Conservation (phyloP, 345 rosid genomes). For the Streptanthus diversifolius region DNA sequence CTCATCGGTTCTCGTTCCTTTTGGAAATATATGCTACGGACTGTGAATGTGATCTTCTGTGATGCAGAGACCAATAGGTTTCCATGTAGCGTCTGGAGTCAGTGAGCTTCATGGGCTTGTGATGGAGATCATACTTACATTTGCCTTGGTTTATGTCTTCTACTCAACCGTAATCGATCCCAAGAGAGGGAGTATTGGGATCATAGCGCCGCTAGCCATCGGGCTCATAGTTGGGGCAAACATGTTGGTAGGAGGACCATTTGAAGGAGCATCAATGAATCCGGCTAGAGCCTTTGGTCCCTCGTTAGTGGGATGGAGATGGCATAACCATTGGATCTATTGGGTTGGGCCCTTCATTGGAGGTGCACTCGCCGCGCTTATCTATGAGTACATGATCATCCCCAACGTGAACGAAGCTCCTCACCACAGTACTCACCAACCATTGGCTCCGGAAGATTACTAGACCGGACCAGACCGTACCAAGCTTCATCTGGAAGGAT, state of each 20-base stretch:
- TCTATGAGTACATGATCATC: constrained; percentile 58
- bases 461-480: constrained; percentile 23
- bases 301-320: constrained; percentile 40
- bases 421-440: constrained; percentile 49
- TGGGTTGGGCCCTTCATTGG: constrained; percentile 39
- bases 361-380: constrained; percentile 36
- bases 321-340: constrained; percentile 38
- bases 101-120: constrained; percentile 43
- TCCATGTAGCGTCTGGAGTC: constrained; percentile 49
- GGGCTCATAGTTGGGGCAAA: constrained; percentile 37
- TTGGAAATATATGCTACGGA: background rate
- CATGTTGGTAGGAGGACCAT: constrained; percentile 38
- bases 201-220: constrained; percentile 35
- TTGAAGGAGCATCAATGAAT: constrained; percentile 39
- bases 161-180: constrained; percentile 39
- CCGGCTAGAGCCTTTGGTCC: constrained; percentile 43
- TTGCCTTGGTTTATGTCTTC: constrained; percentile 32
- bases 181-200: constrained; percentile 35
- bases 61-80: constrained; percentile 64
- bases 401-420: constrained; percentile 36
- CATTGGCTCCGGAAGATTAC: constrained; percentile 83
- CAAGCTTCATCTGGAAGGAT: constrained; percentile 1
- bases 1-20: background rate
- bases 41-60: background rate
- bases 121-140: constrained; percentile 40